These are phyloP conservation scores for Agaricus blazei DNA, from an alignment of 768 basidiomycete species.

Conservation along the genomic window DNA sequence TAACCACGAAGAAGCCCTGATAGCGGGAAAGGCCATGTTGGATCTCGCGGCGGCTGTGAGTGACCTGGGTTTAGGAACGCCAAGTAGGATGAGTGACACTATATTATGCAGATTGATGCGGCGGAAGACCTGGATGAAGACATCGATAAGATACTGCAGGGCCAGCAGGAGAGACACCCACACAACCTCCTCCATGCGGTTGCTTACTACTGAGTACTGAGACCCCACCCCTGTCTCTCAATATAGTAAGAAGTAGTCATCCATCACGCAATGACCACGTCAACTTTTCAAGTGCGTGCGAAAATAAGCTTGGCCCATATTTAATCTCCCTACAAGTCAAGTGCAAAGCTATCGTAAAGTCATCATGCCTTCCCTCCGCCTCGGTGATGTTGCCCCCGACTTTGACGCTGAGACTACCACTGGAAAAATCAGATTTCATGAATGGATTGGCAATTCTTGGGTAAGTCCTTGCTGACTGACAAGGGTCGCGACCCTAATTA, in stretches of 20 bases:
- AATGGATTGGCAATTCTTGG: conserved; percentile 90
- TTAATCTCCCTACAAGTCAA: neutral
- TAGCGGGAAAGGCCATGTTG: conserved; percentile 93
- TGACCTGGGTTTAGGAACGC: conserved; percentile 12
- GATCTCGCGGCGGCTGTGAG: conserved; percentile 87
- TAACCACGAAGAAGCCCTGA: conserved; percentile 96
- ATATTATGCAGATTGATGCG: conserved; percentile 64
- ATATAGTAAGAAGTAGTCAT: too few relatives aligned
- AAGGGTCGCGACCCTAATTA: conserved; percentile 1
- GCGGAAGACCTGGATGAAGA: conserved; percentile 86
- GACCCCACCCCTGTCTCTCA: neutral
- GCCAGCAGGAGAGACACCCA: conserved; percentile 86
- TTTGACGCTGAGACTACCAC: conserved; percentile 87
- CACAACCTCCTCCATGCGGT: conserved; percentile 90
- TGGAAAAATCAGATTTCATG: conserved; percentile 88
- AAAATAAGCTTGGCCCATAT: neutral
- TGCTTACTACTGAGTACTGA: conserved; percentile 67
- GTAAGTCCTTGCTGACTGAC: conserved; percentile 32
- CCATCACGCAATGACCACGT: neutral
- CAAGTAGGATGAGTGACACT: conserved; percentile 9
- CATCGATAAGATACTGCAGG: conserved; percentile 80
- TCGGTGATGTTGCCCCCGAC: conserved; percentile 86
- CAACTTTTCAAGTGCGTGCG: neutral
- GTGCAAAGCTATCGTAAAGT: neutral
- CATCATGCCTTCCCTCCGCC: conserved; percentile 56